A percentile compares a stretch with the other conserved stretches of the same genome.
Evolutionary conservation across 2,329 filamentous ascomycete genomes (phyloP).

Genomic region (Neurospora crassa): DNA sequence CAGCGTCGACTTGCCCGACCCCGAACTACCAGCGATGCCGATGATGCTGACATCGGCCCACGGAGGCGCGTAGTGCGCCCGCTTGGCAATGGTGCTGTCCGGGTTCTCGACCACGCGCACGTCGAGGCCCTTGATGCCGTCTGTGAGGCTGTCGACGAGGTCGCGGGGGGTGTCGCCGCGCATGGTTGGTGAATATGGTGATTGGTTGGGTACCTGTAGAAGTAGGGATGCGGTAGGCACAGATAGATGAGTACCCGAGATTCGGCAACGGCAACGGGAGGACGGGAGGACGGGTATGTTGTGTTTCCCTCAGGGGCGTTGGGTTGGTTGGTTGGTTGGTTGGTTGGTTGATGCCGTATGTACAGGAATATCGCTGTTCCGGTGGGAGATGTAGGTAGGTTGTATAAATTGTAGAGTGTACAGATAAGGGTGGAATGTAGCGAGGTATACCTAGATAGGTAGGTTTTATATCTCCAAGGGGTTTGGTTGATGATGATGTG

Average conservation of each 20-base stretch:
- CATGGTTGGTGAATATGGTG: neutral
- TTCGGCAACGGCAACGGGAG: neutral
- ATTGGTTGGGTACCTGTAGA: neutral
- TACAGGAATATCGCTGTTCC: neutral
- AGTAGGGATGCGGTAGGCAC: neutral
- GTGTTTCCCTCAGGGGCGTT: neutral
- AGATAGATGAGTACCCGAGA: neutral
- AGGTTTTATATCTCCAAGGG: neutral
- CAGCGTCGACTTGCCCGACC: slow-evolving; percentile 88
- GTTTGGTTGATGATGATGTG: neutral
- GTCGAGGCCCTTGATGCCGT: neutral
- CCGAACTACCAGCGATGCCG: slow-evolving; percentile 88
- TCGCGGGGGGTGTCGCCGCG: neutral
- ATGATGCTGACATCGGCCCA: slow-evolving; percentile 97
- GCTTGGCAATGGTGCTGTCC: slow-evolving; percentile 39
- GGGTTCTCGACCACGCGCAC: slow-evolving; percentile 10
- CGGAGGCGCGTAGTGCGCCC: slow-evolving; percentile 79
- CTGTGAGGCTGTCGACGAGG: neutral
- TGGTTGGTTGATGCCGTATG: neutral
- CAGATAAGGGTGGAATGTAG: neutral
- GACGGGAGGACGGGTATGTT: neutral
- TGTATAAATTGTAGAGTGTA: neutral
- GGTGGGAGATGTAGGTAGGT: neutral
- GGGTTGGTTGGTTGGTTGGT: neutral
- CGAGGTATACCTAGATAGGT: neutral